Conservation (phyloP, 257 asterid species). For the Solanum lignicaule region DNA sequence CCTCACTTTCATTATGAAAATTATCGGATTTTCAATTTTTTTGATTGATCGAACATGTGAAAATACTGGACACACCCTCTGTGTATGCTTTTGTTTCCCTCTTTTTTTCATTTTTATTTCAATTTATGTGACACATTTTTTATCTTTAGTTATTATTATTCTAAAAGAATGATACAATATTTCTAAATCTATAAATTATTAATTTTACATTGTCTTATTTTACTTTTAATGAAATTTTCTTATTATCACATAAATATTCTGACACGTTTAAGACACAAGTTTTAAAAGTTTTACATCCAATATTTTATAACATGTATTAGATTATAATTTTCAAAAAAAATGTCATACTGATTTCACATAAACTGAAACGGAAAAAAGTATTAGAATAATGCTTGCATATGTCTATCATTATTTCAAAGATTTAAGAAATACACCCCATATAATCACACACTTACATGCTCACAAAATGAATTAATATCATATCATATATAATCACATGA, state of each 20-base stretch:
- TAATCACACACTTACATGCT: background rate
- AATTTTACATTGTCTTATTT: background rate
- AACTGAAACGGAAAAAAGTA: no score
- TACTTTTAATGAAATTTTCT: background rate
- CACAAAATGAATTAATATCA: background rate
- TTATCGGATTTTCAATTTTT: background rate
- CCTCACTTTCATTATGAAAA: background rate
- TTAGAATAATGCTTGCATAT: background rate
- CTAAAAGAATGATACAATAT: background rate
- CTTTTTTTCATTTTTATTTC: background rate
- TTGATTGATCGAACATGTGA: background rate
- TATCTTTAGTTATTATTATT: background rate
- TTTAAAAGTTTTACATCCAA: background rate
- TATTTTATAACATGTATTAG: background rate
- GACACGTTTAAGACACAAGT: background rate
- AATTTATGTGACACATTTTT: no score
- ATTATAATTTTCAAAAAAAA: background rate
- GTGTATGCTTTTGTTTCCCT: background rate
- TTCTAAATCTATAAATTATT: background rate
- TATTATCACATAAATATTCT: background rate
- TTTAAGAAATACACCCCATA: background rate
- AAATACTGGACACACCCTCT: background rate
- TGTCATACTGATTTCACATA: background rate
- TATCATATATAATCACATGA: background rate
- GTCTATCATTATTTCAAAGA: background rate